phyloP scores from a whole-genome alignment of 2,329 filamentous ascomycete species.

The Neonectria ditissima region DNA sequence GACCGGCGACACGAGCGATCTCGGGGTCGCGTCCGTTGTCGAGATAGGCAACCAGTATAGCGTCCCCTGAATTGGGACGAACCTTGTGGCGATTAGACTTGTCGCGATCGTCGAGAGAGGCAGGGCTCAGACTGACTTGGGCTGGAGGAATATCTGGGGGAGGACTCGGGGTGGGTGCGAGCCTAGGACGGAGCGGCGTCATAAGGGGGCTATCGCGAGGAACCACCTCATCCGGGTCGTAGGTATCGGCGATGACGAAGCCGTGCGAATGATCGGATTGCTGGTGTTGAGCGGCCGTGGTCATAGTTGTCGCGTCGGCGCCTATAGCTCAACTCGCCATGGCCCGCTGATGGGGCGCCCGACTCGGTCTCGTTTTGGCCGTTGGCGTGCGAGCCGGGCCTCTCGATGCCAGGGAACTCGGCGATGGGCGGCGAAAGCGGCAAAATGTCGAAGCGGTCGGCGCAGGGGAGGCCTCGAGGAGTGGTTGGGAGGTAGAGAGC shows the following conservation, averaged over 20 bases:
- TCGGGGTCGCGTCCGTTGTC: conserved; percentile 73
- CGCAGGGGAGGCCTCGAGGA: not conserved
- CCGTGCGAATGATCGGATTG: conserved; percentile 47
- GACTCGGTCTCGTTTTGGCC: conserved; percentile 31
- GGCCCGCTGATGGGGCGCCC: conserved; percentile 39
- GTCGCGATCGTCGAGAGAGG: conserved; percentile 54
- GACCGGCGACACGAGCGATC: conserved; percentile 69
- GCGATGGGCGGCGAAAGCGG: not conserved
- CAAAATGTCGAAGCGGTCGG: not conserved
- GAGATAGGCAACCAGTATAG: conserved; percentile 74
- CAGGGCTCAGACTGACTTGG: conserved; percentile 51
- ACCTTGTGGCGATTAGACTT: conserved; percentile 66
- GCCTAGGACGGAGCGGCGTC: conserved; percentile 49
- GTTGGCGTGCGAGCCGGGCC: conserved; percentile 23
- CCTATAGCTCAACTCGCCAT: conserved; percentile 51
- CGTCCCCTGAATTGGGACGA: conserved; percentile 70
- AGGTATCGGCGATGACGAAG: conserved; percentile 50
- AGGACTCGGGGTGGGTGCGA: conserved; percentile 49
- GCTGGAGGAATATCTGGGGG: conserved; percentile 51
- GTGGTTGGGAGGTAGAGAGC: not conserved
- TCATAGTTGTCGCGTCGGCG: conserved; percentile 47
- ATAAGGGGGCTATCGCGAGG: conserved; percentile 56
- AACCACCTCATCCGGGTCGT: conserved; percentile 59
- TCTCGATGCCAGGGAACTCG: conserved; percentile 10
- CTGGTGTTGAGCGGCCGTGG: conserved; percentile 51